These are phyloP conservation scores for Leccinum truebloodii DNA, from an alignment of 768 basidiomycete genomes.

Conservation along the genomic window DNA sequence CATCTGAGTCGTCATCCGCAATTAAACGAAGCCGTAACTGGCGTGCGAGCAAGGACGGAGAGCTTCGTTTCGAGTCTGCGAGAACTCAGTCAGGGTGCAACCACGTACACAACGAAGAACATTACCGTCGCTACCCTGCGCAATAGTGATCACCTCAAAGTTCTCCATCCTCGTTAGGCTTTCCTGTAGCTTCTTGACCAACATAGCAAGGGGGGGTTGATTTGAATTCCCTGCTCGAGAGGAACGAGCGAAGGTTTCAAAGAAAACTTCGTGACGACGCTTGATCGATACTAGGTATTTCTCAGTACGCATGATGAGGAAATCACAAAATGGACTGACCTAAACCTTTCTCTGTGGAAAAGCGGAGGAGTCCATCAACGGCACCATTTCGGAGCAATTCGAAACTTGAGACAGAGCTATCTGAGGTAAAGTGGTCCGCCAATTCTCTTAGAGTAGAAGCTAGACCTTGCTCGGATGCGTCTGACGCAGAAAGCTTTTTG, in stretches of 20 bases:
- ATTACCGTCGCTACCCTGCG: constrained; percentile 77
- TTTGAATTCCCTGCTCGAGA: constrained; percentile 42
- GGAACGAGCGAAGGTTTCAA: constrained; percentile 72
- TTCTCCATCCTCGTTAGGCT: constrained; percentile 93
- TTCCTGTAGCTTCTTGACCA: constrained; percentile 97
- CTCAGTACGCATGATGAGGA: constrained; percentile 8
- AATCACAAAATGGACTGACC: constrained; percentile 9
- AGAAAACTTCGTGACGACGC: constrained; percentile 74
- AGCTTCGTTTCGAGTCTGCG: constrained; percentile 85
- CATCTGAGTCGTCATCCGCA: constrained; percentile 87
- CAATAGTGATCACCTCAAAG: constrained; percentile 91
- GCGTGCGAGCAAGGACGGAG: constrained; percentile 88
- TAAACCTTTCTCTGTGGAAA: constrained; percentile 67
- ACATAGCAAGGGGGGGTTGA: constrained; percentile 66
- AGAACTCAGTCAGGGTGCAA: constrained; percentile 3
- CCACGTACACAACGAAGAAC: constrained; percentile 3
- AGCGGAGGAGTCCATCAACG: constrained; percentile 81
- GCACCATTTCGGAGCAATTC: constrained; percentile 94
- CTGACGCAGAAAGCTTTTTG: constrained; percentile 53
- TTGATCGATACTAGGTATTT: constrained; percentile 53
- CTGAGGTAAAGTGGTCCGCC: constrained; percentile 77
- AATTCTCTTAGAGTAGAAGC: constrained; percentile 66
- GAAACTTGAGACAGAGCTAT: constrained; percentile 89
- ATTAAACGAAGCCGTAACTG: constrained; percentile 87
- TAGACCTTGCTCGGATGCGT: constrained; percentile 64